Evolutionary conservation across 768 basidiomycete species (phyloP), one percentile per base, ranked within the genome.

Genomic region (Mycena olivaceomarginata): DNA sequence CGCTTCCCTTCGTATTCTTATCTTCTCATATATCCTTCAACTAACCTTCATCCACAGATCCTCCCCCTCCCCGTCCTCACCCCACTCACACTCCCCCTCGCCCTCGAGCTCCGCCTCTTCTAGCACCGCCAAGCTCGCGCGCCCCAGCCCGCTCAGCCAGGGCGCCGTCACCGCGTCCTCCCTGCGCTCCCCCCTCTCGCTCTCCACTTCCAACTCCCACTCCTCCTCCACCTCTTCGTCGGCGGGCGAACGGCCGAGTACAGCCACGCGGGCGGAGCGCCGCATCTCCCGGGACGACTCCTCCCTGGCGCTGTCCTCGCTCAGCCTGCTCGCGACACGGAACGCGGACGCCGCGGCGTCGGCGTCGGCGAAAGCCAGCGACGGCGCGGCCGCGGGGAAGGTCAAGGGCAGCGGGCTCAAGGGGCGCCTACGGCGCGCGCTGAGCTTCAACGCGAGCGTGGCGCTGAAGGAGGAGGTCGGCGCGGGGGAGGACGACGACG

Each of bases 391-490:
- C 81, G 79, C 70, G 91, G 94, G 72, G 89, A 76, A 70, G 39
- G 69, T 16, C 51, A 53, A 57, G 25, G 56, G 78, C 46, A 90
- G 92, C 16, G 96, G 96, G 0, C 88, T 98, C 78, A 97, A 96
- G 22, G 56, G 56, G 10, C 91, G 92, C 72, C 88, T 97, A 53
- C 92, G 94, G 56, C 92, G 95, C 40, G 95, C 94, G 5, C 88
- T 96, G 31, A 93, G 92, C 1, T 89, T 95, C 80, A 93, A 92
- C 77, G 91, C 93, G 10, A 85, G 86, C 46, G 86, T 89, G 75
- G 86, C 92, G 6, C 88, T 96, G 70, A 89, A 90, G 41, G 92
- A 94, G 78, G 91, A 90, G 80, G 90, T 91, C 56, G 75, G 70
- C 39, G 75, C 25, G 90, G 89, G 25, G 43, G 85, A 84, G 13